Base-by-base conservation (phyloP, 129 eudicot genomes). In the Lactuca sativa region DNA sequence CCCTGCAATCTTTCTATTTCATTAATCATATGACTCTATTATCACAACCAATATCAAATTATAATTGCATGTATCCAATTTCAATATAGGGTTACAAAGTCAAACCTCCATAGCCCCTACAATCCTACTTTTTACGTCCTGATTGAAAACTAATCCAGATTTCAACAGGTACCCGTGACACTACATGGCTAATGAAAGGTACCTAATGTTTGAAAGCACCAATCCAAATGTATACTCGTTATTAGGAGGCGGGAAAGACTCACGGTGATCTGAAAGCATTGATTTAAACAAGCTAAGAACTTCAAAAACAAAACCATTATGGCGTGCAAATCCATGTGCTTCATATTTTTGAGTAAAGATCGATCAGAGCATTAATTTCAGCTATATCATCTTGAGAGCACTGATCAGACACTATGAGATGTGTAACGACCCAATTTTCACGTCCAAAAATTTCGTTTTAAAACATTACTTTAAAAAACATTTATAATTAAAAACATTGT, bases 311-410 rank as follows among this genome's bases (percentile, higher is more conserved):
- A 41, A 17, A 53, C 90, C 86, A 54, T 64, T 33, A 2, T 65
- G 70, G 54, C 76, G 83, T 0, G 83, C 83, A 51, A 31, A 37
- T 1, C 62, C 56, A 0, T 38, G 54, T 36, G 77, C 66, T 3
- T 82, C 81, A 51, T 83, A 18, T 81, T 59, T 81, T 81, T 3
- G 86, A 61, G 47, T 81, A 84, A 7, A 76, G 60, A 64, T 77
- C 73, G 31, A 84, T 77, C 58, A 84, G 32, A 18, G 21, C 21
- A 18, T 18, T 18, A 18, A 18, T 18, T 18, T 81, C 58, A 18
- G 71, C 32, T 12, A 81, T 78, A 55, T 69, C 70, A 70, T 78
- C 14, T 44, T 69, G 51, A 37, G 81, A 37, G 31, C 68, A 41
- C 6, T 74, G 78, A 43, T 74, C 43, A 31, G 84, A 64, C 32